phyloP scores from a whole-genome alignment of 208 protist genomes.

The Sergeia podlipaevii region DNA sequence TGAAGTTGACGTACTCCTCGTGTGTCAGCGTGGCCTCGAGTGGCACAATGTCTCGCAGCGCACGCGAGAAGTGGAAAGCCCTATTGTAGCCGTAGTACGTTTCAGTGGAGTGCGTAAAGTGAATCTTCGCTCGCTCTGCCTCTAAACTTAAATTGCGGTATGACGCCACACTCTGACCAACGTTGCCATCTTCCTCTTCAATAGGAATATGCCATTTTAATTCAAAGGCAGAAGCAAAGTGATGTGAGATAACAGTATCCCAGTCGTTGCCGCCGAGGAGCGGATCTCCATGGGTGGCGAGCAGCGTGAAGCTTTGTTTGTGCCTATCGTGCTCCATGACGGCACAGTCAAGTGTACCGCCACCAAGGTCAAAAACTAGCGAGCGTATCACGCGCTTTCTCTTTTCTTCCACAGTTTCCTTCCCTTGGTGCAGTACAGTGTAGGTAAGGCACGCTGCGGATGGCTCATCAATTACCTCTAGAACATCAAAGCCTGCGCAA shows the following conservation, averaged over 20 bases:
- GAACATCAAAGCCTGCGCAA: conserved; percentile 87
- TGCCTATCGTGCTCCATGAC: conserved; percentile 84
- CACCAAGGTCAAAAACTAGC: conserved; percentile 90
- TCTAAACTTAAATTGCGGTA: conserved; percentile 72
- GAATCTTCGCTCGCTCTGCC: conserved; percentile 88
- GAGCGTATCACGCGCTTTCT: conserved; percentile 54
- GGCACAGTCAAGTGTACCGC: conserved; percentile 89
- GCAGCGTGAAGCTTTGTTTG: conserved; percentile 56
- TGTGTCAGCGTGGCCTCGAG: conserved; percentile 83
- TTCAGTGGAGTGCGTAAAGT: conserved; percentile 90
- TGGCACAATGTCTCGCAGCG: conserved; percentile 79
- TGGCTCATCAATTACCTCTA: conserved; percentile 92
- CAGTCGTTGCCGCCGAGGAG: conserved; percentile 91
- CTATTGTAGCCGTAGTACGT: conserved; percentile 86
- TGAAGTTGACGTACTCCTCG: conserved; percentile 82
- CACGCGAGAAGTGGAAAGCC: conserved; percentile 86
- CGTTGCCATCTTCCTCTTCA: conserved; percentile 82
- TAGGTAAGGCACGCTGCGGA: conserved; percentile 87
- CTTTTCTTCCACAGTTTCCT: conserved; percentile 7
- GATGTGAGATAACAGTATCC: conserved; percentile 78
- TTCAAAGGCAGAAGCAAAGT: conserved; percentile 80
- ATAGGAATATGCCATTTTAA: conserved; percentile 88
- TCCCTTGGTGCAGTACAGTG: conserved; percentile 53
- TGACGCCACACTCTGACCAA: conserved; percentile 66
- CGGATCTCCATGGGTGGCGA: conserved; percentile 88